phyloP scores from a whole-genome alignment of 1,139 yeast species.

The Yamadazyma kanchanaburiensis region DNA sequence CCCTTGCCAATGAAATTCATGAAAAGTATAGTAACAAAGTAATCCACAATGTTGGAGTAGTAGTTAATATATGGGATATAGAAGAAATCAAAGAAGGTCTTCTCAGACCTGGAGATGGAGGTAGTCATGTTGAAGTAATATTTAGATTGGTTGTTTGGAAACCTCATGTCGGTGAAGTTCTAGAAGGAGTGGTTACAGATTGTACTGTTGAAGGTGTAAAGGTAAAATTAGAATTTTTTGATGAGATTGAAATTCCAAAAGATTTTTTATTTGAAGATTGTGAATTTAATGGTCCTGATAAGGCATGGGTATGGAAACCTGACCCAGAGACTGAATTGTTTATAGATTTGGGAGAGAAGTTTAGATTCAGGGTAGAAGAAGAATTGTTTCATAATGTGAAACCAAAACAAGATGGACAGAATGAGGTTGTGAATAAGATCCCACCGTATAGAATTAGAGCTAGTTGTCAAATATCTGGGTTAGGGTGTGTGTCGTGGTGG shows the following conservation, averaged over 20 bases:
- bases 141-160: conserved; percentile 82
- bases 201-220: conserved; percentile 86
- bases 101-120: conserved; percentile 95
- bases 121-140: conserved; percentile 70
- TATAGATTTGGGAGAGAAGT: conserved; percentile 85
- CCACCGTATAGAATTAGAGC: conserved; percentile 85
- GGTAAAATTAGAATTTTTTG: conserved; percentile 81
- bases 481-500: conserved; percentile 98
- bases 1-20: conserved; percentile 78
- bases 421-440: conserved; percentile 30
- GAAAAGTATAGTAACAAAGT: conserved; percentile 82
- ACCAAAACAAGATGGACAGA: conserved; percentile 50
- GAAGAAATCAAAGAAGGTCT: conserved; percentile 80
- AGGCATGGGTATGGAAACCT: conserved; percentile 92
- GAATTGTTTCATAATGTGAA: conserved; percentile 80
- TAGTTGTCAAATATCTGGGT: conserved; percentile 93
- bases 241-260: conserved; percentile 87
- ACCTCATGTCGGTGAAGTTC: conserved; percentile 92
- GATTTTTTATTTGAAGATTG: conserved; percentile 77
- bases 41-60: conserved; percentile 79
- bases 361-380: conserved; percentile 86
- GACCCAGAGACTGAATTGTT: conserved; percentile 72
- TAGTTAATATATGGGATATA: conserved; percentile 81
- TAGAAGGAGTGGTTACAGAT: conserved; percentile 90
- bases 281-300: conserved; percentile 66